A percentile compares a stretch with the other conserved stretches of the same genome.
These are phyloP conservation scores for Herpetospermum pedunculosum DNA, from an alignment of 306 rosid species.

Conservation along the genomic window DNA sequence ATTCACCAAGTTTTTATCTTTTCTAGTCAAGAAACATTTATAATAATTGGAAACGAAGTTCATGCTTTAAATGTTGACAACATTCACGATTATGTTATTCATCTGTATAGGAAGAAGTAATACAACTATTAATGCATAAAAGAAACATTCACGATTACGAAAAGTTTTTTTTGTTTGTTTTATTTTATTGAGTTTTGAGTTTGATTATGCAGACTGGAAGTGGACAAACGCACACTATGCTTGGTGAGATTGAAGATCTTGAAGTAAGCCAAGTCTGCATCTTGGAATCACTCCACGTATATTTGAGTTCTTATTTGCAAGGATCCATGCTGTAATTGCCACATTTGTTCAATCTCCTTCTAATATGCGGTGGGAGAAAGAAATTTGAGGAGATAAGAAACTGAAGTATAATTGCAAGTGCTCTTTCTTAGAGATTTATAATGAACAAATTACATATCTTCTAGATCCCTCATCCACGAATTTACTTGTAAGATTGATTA, in stretches of 20 bases:
- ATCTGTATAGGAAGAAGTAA: not conserved
- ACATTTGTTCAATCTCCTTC: conserved; percentile 9
- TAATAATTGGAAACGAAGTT: not conserved
- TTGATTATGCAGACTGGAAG: conserved; percentile 81
- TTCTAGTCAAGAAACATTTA: not conserved
- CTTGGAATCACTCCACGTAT: conserved; percentile 97
- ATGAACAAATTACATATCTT: conserved; percentile 87
- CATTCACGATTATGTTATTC: not conserved
- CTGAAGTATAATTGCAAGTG: conserved; percentile 89
- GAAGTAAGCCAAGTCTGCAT: conserved; percentile 74
- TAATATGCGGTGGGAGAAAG: conserved; percentile 55
- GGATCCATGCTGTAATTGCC: conserved; percentile 84
- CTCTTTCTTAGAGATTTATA: conserved; percentile 93
- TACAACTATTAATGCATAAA: too few species aligned
- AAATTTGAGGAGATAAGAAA: conserved; percentile 76
- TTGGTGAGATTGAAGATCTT: conserved; percentile 82
- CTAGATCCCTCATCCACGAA: conserved; percentile 83
- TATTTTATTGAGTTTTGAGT: conserved; percentile 10
- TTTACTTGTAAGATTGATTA: conserved; percentile 58
- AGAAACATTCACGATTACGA: too few species aligned
- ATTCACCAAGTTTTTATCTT: not conserved
- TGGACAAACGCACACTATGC: conserved; percentile 97
- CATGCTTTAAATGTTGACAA: not conserved
- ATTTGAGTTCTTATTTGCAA: conserved; percentile 91
- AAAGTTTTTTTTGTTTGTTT: not conserved